Base-by-base conservation (phyloP, 768 basidiomycete species). In the Gautieria morchelliformis region DNA sequence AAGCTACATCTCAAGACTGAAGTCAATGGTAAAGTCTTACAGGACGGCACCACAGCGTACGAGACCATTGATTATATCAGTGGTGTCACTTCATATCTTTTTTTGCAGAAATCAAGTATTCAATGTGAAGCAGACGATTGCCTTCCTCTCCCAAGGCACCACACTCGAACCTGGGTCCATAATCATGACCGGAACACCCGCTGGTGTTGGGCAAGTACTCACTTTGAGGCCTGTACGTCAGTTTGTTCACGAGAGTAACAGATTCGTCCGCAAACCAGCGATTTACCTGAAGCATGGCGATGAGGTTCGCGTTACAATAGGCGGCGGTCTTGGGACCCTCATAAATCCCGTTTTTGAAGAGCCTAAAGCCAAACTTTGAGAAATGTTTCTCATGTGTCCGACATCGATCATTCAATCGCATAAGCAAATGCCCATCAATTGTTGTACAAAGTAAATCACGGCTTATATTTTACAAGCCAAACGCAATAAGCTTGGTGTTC, bases 121-220 rank as follows among this genome's bases (percentile, higher is more conserved):
- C 74, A 81, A 70, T 61, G 81, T 92, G 35, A 81, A 82, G 46
- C 78, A 85, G 66, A 89, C 89, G 1, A 75, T 93, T 45, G 74
- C 89, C 0, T 88, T 83, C 74, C 81, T 93, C 46, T 90, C 88
- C 0, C 87, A 91, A 65, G 88, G 82, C 4, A 92, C 89, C 6
- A 92, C 90, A 0, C 80, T 93, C 19, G 81, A 81, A 62, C 84
- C 87, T 0, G 90, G 91, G 0, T 82, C 87, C 0, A 74, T 92
- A 64, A 92, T 93, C 63, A 77, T 92, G 62, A 93, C 91, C 1
- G 68, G 68, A 9, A 72, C 71, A 4, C 61, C 63, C 4, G 58
- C 59, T 17, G 63, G 55, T 22, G 55, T 56, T 47, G 55, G 55
- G 55, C 46, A 19, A 32, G 55, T 48, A 15, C 45, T 62, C n/a